A percentile compares a stretch with the other conserved stretches of the same genome.
Evolutionary conservation across 2,329 filamentous ascomycete genomes (phyloP).

Genomic region (Alternaria sp.): DNA sequence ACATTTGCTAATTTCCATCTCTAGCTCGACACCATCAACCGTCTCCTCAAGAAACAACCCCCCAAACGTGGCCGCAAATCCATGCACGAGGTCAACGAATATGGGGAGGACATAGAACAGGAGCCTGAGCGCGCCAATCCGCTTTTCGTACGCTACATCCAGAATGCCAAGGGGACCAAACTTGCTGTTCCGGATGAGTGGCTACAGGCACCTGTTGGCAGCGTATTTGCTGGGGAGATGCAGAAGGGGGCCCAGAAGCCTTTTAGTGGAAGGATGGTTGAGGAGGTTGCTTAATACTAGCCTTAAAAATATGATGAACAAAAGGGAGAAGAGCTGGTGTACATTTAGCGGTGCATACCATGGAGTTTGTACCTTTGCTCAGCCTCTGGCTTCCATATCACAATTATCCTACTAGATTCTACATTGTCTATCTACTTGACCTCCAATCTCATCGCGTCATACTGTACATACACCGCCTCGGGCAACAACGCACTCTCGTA

Average conservation of each 20-base stretch:
- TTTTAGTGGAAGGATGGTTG: conserved; percentile 49
- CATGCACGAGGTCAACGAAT: conserved; percentile 55
- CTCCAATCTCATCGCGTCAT: conserved; percentile 70
- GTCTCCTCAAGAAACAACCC: conserved; percentile 84
- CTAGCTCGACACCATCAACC: conserved; percentile 90
- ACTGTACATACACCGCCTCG: conserved; percentile 68
- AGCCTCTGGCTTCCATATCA: background rate
- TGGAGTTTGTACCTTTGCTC: background rate
- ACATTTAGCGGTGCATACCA: conserved; percentile 11
- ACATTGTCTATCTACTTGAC: conserved; percentile 49
- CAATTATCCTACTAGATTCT: background rate
- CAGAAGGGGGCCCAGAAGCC: conserved; percentile 37
- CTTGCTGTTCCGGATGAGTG: conserved; percentile 74
- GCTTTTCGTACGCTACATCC: conserved; percentile 75
- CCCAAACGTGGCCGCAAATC: conserved; percentile 69
- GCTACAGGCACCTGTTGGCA: conserved; percentile 68
- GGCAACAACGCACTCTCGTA: conserved; percentile 58
- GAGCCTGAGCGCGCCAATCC: conserved; percentile 63
- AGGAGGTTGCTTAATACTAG: conserved; percentile 44
- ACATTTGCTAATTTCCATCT: conserved; percentile 20
- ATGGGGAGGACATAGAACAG: conserved; percentile 59
- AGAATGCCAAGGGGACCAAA: conserved; percentile 66
- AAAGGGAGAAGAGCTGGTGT: background rate
- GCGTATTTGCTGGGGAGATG: conserved; percentile 59
- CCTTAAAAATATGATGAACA: background rate